Conservation (phyloP, 129 eudicot species). For the Pseudognaphalium luteoalbum region DNA sequence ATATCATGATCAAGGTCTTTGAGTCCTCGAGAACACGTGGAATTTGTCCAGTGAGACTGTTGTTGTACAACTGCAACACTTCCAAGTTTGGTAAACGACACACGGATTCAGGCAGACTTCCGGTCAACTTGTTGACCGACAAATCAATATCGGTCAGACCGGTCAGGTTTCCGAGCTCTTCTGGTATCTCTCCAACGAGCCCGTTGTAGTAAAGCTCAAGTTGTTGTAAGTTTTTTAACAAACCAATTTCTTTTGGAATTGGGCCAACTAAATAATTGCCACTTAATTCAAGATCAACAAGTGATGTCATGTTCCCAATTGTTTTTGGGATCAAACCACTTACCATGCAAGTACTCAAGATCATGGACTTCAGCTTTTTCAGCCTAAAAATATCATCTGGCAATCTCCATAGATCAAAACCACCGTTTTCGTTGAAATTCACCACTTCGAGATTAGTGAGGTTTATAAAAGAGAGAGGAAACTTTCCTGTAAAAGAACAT, state of each 20-base stretch:
- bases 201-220: slow-evolving; percentile 81
- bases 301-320: slow-evolving; percentile 75
- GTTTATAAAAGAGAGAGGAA: slow-evolving; percentile 61
- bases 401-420: slow-evolving; percentile 52
- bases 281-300: slow-evolving; percentile 78
- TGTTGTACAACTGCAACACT: slow-evolving; percentile 75
- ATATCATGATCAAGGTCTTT: slow-evolving; percentile 44
- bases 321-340: slow-evolving; percentile 56
- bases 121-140: slow-evolving; percentile 68
- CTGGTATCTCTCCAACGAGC: slow-evolving; percentile 64
- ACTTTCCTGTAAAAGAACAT: slow-evolving; percentile 51
- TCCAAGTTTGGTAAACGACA: slow-evolving; percentile 67
- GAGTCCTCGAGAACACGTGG: slow-evolving; percentile 63
- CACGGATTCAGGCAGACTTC: slow-evolving; percentile 55
- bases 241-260: slow-evolving; percentile 59
- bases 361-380: slow-evolving; percentile 51
- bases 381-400: slow-evolving; percentile 55
- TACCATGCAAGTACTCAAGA: slow-evolving; percentile 56
- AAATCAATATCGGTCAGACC: slow-evolving; percentile 59
- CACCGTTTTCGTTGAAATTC: slow-evolving; percentile 63
- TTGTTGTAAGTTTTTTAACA: slow-evolving; percentile 50
- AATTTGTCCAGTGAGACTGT: slow-evolving; percentile 68
- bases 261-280: slow-evolving; percentile 60
- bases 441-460: slow-evolving; percentile 60
- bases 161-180: slow-evolving; percentile 74